These are phyloP conservation scores for Populus hybrid DNA, from an alignment of 441 rosid species.

Conservation along the genomic window DNA sequence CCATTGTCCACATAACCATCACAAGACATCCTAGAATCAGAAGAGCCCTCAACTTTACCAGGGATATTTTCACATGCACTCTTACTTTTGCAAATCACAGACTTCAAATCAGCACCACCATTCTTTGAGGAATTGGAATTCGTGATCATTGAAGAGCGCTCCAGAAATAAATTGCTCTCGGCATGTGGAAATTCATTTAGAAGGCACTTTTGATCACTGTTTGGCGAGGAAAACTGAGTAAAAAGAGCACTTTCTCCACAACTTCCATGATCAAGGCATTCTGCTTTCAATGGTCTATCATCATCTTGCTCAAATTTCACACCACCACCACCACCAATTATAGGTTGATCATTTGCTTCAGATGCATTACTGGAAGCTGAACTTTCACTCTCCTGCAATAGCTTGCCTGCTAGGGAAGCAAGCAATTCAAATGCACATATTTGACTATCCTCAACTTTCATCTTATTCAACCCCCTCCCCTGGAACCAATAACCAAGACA, in stretches of 20 bases:
- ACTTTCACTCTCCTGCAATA: constrained; percentile 49
- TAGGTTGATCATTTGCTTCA: constrained; percentile 45
- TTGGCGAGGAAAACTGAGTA: constrained; percentile 36
- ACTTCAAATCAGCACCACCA: constrained; percentile 33
- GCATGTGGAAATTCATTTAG: constrained; percentile 36
- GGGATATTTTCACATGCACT: constrained; percentile 24
- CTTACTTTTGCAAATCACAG: constrained; percentile 29
- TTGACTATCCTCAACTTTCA: constrained; percentile 37
- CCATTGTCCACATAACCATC: constrained; percentile 33
- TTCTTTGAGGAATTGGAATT: constrained; percentile 37
- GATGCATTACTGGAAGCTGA: constrained; percentile 33
- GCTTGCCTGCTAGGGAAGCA: constrained; percentile 67
- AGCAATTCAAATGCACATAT: constrained; percentile 63
- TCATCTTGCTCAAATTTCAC: constrained; percentile 28
- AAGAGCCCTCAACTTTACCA: constrained; percentile 32
- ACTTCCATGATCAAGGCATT: constrained; percentile 48
- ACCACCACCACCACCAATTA: constrained; percentile 19
- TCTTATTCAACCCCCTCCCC: constrained; percentile 51
- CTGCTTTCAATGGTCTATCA: constrained; percentile 17
- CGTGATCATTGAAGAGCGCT: constrained; percentile 33
- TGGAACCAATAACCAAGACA: constrained; percentile 24
- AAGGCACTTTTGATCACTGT: constrained; percentile 37
- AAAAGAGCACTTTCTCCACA: constrained; percentile 28
- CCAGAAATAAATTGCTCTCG: constrained; percentile 44
- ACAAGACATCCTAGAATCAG: constrained; percentile 29